Evolutionary conservation across 192 early-diverging fungal genomes (phyloP), one percentile per base, ranked within the genome.

Genomic region (Entomortierella lignicola): DNA sequence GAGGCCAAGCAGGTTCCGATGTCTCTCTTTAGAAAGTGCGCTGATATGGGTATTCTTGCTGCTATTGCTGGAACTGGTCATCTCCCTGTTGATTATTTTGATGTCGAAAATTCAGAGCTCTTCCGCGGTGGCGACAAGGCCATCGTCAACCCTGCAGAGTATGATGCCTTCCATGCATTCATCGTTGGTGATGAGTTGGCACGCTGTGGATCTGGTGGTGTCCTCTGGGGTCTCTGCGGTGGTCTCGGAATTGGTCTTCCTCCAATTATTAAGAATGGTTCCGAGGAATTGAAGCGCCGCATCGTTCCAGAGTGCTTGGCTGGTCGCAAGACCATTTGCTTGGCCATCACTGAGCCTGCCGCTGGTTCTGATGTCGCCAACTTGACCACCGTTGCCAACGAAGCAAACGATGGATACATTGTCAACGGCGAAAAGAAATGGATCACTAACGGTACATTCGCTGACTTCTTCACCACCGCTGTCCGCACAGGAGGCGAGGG

Each of bases 381-480:
- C 72, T 77, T 95, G 26, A 71, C 69, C 18, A 90, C 89, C 20
- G 88, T 89, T 57, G 94, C 93, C 6, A 90, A 88, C 50, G 81
- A 87, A 73, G 64, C 87, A 39, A 81, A 90, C 30, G 89, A 90
- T 64, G 94, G 93, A 2, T 95, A 89, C 69, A 88, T 95, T 32
- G 87, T 93, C 55, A 95, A 95, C 71, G 94, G 94, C n/a, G 94
- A 95, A 71, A 95, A 95, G 88, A 93, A 92, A 72, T 95, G 92
- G 92, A 86, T 92, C 54, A 92, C 92, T 23, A 94, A 92, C 72
- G 93, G 94, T 50, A 85, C 86, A 2, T 96, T 90, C 84, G 90
- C 93, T 15, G 92, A 95, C 61, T 95, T 85, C 81, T 96, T 96
- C 62, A 95, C 93, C 3, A 86, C 90, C 12, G 94, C 94, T 32